These are phyloP conservation scores for Sindora glabra DNA, from an alignment of 306 rosid genomes.

Conservation along the genomic window DNA sequence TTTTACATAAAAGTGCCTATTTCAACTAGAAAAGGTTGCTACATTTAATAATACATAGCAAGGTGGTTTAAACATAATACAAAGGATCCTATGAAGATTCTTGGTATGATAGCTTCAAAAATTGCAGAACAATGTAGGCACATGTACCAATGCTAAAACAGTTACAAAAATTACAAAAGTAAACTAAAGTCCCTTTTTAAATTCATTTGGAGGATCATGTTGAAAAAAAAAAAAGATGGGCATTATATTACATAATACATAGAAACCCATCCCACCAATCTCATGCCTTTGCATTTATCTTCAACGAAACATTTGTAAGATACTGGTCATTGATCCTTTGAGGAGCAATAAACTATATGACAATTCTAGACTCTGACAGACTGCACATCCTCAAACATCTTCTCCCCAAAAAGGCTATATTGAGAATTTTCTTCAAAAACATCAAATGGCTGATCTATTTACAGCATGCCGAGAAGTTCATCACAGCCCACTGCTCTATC, in stretches of 20 bases:
- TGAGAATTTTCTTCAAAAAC: constrained; percentile 58
- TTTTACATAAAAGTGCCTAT: too few species aligned
- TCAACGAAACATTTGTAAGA: constrained; percentile 70
- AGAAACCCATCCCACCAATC: background rate
- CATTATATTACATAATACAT: background rate
- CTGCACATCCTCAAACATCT: constrained; percentile 58
- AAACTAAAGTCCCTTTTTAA: background rate
- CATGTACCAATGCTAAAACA: constrained; percentile 55
- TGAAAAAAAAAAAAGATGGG: too few species aligned
- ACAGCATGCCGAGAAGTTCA: constrained; percentile 83
- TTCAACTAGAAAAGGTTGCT: too few species aligned
- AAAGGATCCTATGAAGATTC: constrained; percentile 61
- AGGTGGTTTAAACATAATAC: constrained; percentile 46
- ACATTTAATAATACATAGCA: too few species aligned
- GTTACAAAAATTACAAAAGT: background rate
- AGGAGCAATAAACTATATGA: constrained; percentile 83
- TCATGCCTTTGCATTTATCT: constrained; percentile 85
- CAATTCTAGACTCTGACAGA: constrained; percentile 71
- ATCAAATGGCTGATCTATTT: constrained; percentile 43
- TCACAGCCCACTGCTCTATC: constrained; percentile 71
- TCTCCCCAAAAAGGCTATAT: constrained; percentile 69
- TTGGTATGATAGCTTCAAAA: constrained; percentile 61
- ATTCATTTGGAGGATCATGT: background rate
- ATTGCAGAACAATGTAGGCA: constrained; percentile 55
- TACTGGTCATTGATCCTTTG: constrained; percentile 75